phyloP scores from a whole-genome alignment of 2,329 filamentous ascomycete genomes.

The Fusarium dlaminii region DNA sequence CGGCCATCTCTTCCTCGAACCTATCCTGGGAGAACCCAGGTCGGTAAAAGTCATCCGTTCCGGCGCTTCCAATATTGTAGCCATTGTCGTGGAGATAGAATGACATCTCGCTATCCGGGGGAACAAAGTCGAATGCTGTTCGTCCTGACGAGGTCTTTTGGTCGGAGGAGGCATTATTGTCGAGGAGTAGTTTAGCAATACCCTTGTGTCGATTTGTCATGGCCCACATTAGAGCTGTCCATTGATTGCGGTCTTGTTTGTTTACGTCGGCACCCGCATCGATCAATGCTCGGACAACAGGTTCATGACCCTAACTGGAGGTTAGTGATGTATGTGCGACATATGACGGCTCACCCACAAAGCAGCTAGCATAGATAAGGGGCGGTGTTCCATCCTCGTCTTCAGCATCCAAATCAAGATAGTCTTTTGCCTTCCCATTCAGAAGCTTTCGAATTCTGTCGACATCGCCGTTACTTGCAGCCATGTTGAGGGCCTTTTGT shows the following conservation, averaged over 20 bases:
- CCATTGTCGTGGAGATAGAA: constrained; percentile 95
- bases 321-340: constrained; percentile 1
- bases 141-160: constrained; percentile 93
- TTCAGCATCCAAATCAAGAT: constrained; percentile 84
- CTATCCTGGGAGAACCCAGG: constrained; percentile 90
- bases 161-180: constrained; percentile 94
- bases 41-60: constrained; percentile 91
- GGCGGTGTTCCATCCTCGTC: constrained; percentile 98
- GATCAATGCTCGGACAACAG: constrained; percentile 84
- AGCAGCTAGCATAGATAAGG: constrained; percentile 97
- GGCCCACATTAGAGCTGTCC: constrained; percentile 99
- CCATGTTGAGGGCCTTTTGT: constrained; percentile 92
- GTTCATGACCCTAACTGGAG: constrained; percentile 77
- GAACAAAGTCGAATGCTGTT: constrained; percentile 94
- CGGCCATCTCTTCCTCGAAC: constrained; percentile 97
- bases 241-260: constrained; percentile 93
- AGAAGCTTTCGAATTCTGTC: constrained; percentile 82
- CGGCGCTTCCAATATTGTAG: constrained; percentile 85
- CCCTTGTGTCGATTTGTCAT: constrained; percentile 98
- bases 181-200: constrained; percentile 91
- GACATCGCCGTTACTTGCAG: constrained; percentile 94
- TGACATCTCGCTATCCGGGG: constrained; percentile 95
- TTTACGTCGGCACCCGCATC: constrained; percentile 89
- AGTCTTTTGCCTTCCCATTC: constrained; percentile 75
- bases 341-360: constrained; percentile 67